Conservation (phyloP, 1,284 basidiomycete genomes). For the Cyathus olla region DNA sequence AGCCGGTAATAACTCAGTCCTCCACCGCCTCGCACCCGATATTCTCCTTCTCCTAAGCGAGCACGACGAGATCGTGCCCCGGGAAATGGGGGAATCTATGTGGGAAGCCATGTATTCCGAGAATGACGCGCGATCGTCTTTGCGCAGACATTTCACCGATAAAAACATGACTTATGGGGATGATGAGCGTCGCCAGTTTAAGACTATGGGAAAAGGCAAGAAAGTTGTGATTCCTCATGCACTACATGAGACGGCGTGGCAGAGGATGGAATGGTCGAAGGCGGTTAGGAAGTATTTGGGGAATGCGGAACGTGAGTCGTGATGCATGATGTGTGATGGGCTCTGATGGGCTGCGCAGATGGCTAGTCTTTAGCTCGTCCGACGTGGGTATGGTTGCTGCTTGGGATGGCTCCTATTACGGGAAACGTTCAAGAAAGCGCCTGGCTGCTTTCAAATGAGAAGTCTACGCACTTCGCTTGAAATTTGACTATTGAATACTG, state of each 20-base stretch:
- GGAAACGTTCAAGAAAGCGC: no score
- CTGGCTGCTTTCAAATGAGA: no score
- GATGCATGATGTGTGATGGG: not conserved
- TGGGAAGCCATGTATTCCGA: conserved; percentile 14
- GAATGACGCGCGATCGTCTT: not conserved
- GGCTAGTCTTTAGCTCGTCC: not conserved
- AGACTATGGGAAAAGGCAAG: conserved; percentile 3
- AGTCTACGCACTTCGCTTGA: no score
- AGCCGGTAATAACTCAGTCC: conserved; percentile 4
- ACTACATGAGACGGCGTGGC: conserved; percentile 58
- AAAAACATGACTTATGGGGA: not conserved
- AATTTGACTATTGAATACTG: no score
- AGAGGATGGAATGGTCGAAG: conserved; percentile 43
- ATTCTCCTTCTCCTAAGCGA: conserved; percentile 52
- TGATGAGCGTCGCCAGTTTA: not conserved
- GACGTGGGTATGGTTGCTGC: not conserved
- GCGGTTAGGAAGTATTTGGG: conserved; percentile 36
- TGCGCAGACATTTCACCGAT: not conserved
- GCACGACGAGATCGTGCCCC: conserved; percentile 60
- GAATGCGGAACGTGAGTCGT: not conserved
- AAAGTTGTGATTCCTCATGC: conserved; percentile 45
- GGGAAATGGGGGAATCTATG: conserved; percentile 48
- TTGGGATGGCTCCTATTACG: not conserved
- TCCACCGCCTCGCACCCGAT: conserved; percentile 27
- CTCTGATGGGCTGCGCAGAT: not conserved